A percentile compares a stretch with the other conserved stretches of the same genome.
Evolutionary conservation across 371 early-diverging fungal species (phyloP).

Genomic region (Blastocladiella emersonii): DNA sequence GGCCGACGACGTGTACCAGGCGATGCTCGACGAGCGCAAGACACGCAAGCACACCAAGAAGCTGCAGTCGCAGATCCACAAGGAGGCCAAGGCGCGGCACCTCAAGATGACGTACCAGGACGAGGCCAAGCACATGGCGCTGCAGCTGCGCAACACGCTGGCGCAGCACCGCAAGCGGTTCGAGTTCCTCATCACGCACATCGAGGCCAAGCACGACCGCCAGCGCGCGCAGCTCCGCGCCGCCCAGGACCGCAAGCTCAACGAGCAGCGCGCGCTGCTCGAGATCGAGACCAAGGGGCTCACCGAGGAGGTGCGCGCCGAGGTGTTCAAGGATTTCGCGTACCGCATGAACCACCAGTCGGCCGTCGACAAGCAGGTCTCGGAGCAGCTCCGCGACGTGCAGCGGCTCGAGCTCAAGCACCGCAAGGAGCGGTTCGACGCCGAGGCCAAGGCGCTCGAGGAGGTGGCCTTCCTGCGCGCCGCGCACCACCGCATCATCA

Average conservation of each 20-base stretch:
- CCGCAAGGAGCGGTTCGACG: slow-evolving; percentile 20
- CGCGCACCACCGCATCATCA: slow-evolving; percentile 1
- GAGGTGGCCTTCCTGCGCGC: slow-evolving; percentile 7
- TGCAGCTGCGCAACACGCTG: no score
- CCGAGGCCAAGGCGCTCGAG: slow-evolving; percentile 13
- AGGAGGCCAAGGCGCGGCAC: no score
- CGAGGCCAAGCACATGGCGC: slow-evolving; percentile 6
- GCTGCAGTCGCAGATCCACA: not conserved
- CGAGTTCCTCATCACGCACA: slow-evolving; percentile 12
- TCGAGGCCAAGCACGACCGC: slow-evolving; percentile 15
- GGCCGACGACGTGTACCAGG: no score
- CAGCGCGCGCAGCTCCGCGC: slow-evolving; percentile 14
- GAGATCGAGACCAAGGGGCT: no score
- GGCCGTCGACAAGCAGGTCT: slow-evolving; percentile 16
- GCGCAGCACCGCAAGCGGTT: slow-evolving; percentile 8
- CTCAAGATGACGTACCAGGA: slow-evolving; percentile 9
- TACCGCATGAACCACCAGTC: no score
- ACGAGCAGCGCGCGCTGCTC: slow-evolving; percentile 10
- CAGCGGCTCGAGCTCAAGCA: no score
- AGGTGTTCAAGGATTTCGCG: no score
- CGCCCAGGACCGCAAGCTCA: slow-evolving; percentile 17
- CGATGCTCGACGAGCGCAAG: no score
- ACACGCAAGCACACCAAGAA: no score
- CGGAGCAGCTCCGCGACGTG: slow-evolving; percentile 23
- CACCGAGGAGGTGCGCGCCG: no score